These are phyloP conservation scores for Alternaria ventricosa DNA, from an alignment of 2,329 filamentous ascomycete species.

Conservation along the genomic window DNA sequence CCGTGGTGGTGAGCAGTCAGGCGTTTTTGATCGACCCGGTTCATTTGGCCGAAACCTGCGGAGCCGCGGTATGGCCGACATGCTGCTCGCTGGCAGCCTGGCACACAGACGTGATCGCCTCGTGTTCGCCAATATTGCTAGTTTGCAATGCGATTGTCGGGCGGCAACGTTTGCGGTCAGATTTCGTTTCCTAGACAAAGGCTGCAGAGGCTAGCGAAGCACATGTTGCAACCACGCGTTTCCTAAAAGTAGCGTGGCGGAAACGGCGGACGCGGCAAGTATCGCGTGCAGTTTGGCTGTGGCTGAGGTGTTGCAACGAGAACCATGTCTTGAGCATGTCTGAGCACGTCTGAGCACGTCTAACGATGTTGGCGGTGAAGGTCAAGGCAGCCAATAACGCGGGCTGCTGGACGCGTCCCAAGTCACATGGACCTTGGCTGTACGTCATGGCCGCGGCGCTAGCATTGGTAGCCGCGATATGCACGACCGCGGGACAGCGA, in stretches of 20 bases:
- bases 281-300: background rate
- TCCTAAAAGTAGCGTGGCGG: background rate
- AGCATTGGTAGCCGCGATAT: conserved; percentile 11
- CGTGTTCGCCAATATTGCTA: background rate
- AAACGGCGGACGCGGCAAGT: background rate
- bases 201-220: background rate
- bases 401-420: background rate
- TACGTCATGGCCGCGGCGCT: conserved; percentile 10
- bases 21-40: background rate
- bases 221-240: background rate
- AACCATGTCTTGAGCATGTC: background rate
- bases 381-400: conserved; percentile 1
- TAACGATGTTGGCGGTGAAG: conserved; percentile 6
- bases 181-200: background rate
- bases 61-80: background rate
- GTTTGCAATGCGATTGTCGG: background rate
- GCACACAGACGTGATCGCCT: background rate
- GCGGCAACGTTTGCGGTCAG: background rate
- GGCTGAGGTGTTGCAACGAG: conserved; percentile 7
- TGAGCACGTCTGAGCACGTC: background rate
- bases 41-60: background rate
- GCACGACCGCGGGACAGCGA: background rate
- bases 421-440: conserved; percentile 10
- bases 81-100: background rate
- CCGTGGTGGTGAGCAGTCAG: background rate